These are phyloP conservation scores for Cytospora schulzeri DNA, from an alignment of 2,329 filamentous ascomycete species.

Conservation along the genomic window DNA sequence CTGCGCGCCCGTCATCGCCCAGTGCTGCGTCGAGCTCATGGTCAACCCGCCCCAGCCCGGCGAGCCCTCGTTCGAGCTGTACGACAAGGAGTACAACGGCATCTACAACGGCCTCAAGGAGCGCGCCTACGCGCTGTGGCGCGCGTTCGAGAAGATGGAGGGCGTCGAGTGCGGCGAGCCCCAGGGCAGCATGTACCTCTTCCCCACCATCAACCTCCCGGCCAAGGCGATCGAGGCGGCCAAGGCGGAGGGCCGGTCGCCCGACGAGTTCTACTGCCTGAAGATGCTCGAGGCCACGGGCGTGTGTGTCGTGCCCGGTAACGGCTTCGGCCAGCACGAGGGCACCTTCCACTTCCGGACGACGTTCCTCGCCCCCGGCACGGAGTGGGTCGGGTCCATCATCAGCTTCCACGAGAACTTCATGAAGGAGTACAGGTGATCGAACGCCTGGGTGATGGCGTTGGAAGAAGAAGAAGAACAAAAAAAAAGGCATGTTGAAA, in stretches of 20 bases:
- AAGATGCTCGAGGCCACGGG: slow-evolving; percentile 89
- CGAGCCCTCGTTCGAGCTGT: slow-evolving; percentile 81
- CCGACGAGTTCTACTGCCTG: slow-evolving; percentile 96
- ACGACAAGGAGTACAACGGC: slow-evolving; percentile 79
- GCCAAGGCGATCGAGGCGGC: slow-evolving; percentile 77
- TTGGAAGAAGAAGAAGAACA: no score
- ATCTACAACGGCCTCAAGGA: slow-evolving; percentile 79
- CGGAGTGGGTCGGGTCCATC: slow-evolving; percentile 88
- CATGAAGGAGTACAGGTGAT: slow-evolving; percentile 73
- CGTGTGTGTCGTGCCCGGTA: slow-evolving; percentile 89
- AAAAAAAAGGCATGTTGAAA: no score
- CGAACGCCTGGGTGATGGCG: slow-evolving; percentile 23
- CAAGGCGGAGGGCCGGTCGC: slow-evolving; percentile 66
- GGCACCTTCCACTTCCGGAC: slow-evolving; percentile 92
- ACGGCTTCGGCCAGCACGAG: slow-evolving; percentile 92
- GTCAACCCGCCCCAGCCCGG: slow-evolving; percentile 89
- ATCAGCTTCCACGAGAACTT: slow-evolving; percentile 90
- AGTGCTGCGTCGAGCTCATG: slow-evolving; percentile 97
- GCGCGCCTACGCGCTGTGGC: slow-evolving; percentile 82
- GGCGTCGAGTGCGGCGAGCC: slow-evolving; percentile 88
- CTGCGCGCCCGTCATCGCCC: slow-evolving; percentile 91
- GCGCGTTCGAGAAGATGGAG: slow-evolving; percentile 93
- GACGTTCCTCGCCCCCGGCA: slow-evolving; percentile 94
- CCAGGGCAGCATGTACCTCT: slow-evolving; percentile 98
- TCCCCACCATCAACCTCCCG: slow-evolving; percentile 87